Evolutionary conservation across 495 filamentous ascomycete genomes (phyloP).

Genomic region (Neurospora africana): DNA sequence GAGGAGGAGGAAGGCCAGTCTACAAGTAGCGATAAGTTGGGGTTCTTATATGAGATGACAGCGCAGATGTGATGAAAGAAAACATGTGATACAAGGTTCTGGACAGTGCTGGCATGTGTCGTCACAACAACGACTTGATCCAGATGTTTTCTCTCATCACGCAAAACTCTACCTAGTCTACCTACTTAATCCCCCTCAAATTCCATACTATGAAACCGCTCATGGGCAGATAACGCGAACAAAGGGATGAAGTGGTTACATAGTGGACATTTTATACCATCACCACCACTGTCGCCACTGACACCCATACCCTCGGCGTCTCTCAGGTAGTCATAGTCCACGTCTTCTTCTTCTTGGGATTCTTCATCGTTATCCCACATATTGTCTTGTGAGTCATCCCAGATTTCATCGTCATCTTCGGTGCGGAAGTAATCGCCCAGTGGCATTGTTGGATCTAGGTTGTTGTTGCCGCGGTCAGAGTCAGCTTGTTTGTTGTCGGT

Average conservation of each 20-base stretch:
- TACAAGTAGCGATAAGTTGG: too few relatives aligned
- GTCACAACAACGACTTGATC: too few relatives aligned
- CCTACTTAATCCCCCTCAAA: constrained; percentile 3
- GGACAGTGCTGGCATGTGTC: too few relatives aligned
- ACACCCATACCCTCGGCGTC: too few relatives aligned
- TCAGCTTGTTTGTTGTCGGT: too few relatives aligned
- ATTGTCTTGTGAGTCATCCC: constrained; percentile 35
- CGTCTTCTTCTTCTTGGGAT: neutral
- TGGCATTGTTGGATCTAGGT: neutral
- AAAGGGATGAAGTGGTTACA: constrained; percentile 58
- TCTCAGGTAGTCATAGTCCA: neutral
- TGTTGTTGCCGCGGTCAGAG: too few relatives aligned
- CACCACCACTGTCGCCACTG: neutral
- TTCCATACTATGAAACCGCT: constrained; percentile 51
- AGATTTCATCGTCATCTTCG: constrained; percentile 25
- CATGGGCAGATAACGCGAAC: constrained; percentile 66
- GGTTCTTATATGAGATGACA: too few relatives aligned
- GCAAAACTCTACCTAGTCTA: too few relatives aligned
- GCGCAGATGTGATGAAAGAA: too few relatives aligned
- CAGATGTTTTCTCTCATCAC: too few relatives aligned
- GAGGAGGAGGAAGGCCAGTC: too few relatives aligned
- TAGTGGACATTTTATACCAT: constrained; percentile 30
- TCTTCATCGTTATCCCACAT: constrained; percentile 19
- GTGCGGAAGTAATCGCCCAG: constrained; percentile 7
- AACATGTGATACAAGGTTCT: too few relatives aligned